These are phyloP conservation scores for Glycine soja DNA, from an alignment of 306 rosid species.

Conservation along the genomic window DNA sequence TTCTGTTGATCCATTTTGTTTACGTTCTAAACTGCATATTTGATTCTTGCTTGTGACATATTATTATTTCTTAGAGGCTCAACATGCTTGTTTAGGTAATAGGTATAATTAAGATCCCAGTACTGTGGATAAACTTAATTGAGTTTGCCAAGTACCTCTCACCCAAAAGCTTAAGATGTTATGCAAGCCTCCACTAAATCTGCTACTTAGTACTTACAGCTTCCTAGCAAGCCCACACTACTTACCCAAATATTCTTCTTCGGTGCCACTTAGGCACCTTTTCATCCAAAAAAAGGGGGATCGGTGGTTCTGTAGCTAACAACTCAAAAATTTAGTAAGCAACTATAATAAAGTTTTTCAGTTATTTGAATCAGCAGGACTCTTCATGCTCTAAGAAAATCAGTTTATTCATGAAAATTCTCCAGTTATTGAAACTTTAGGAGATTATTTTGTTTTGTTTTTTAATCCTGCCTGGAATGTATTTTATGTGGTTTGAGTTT, in stretches of 20 bases:
- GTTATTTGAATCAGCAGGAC: constrained; percentile 15
- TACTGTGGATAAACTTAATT: constrained; percentile 8
- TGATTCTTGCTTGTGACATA: neutral
- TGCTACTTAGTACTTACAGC: neutral
- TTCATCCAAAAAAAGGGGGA: neutral
- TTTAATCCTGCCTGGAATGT: neutral
- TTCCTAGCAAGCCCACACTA: constrained; percentile 1
- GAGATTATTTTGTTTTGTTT: neutral
- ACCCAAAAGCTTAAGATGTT: constrained; percentile 7
- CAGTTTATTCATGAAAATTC: constrained; percentile 17
- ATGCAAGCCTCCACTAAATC: neutral
- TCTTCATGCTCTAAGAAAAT: constrained; percentile 1
- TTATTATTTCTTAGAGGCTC: constrained; percentile 38
- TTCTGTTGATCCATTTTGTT: neutral
- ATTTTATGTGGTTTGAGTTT: constrained; percentile 15
- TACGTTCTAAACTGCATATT: neutral
- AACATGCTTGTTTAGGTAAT: constrained; percentile 7
- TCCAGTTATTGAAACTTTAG: neutral
- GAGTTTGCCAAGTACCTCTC: neutral
- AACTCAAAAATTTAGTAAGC: constrained; percentile 2
- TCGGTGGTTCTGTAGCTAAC: neutral
- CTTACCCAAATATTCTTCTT: neutral
- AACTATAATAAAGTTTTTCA: constrained; percentile 7
- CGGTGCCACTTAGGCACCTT: neutral
- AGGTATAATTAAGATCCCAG: constrained; percentile 21